Base-by-base conservation (phyloP, 2,329 filamentous ascomycete species). In the Chrysoporthe puriensis region DNA sequence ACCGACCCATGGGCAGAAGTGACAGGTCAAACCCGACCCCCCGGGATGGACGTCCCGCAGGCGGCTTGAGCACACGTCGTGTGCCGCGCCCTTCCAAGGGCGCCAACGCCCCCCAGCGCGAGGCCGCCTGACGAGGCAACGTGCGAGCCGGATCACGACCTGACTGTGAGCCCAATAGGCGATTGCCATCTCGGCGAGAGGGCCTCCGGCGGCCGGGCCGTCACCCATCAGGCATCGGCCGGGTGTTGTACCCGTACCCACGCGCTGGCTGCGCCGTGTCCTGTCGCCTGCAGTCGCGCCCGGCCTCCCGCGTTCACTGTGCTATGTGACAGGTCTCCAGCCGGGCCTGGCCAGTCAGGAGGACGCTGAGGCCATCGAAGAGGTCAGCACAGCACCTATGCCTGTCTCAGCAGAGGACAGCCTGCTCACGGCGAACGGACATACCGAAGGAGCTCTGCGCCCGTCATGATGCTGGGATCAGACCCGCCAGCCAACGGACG, bases 221-320 rank as follows among this genome's bases (percentile, higher is more conserved):
- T 48, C 6, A 48, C 18, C 21, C 21, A 21, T 32, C 48, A 46
- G 18, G 43, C 5, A 54, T 40, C 21, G 46, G 46, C 2, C 40
- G 50, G 62, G 40, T 56, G 14, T 52, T 18, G 62, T 63, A 63
- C 62, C 50, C 62, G 46, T 48, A 40, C 48, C 34, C 32, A 54
- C 46, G 34, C 61, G 40, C 32, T 6, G 48, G 62, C 5, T 21
- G 48, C 62, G 21, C 26, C 26, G 36, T 32, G 50, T 34, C 26
- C 18, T 26, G 5, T 57, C 54, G 34, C 34, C 40, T 40, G 54
- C 54, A 40, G 34, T 40, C 54, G 4, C 7, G 6, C 36, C 54
- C 32, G 34, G 48, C n/a, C 48, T 18, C 48, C n/a, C 11, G 48
- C 21, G 11, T 36, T 26, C 34, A 18, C 32, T 26, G 26, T 26